Percentiles rank a stretch among this genome's conserved stretches.
phyloP scores from a whole-genome alignment of 1,139 yeast species.

The Saccharomyces pastorianus region DNA sequence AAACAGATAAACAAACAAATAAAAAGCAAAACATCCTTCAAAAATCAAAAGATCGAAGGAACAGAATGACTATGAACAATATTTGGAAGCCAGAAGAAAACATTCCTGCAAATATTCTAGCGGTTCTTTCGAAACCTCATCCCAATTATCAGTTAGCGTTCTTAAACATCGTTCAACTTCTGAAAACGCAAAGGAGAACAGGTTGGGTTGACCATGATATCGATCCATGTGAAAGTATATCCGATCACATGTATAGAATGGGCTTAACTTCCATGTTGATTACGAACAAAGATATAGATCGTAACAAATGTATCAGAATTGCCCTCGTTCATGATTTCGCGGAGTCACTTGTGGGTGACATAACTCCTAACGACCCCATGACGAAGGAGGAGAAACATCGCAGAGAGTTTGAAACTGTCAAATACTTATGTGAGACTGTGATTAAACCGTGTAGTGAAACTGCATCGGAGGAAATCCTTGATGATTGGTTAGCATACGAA shows the following conservation, averaged over 20 bases:
- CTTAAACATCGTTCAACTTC: conserved; percentile 63
- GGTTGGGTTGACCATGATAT: conserved; percentile 88
- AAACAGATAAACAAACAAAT: not conserved
- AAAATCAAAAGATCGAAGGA: not conserved
- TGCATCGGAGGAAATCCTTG: conserved; percentile 61
- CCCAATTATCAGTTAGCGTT: conserved; percentile 57
- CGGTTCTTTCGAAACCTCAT: conserved; percentile 14
- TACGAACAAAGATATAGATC: conserved; percentile 41
- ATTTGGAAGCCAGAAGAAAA: conserved; percentile 30
- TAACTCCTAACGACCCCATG: conserved; percentile 79
- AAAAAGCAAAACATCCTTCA: not conserved
- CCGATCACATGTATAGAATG: conserved; percentile 98
- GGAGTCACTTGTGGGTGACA: conserved; percentile 88
- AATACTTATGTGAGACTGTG: conserved; percentile 50
- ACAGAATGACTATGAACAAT: not conserved
- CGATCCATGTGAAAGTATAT: conserved; percentile 59
- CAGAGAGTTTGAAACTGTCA: conserved; percentile 70
- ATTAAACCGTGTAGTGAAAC: conserved; percentile 54
- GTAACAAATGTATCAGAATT: conserved; percentile 67
- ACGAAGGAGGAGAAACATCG: conserved; percentile 68
- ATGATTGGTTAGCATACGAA: conserved; percentile 88
- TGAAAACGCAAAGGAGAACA: conserved; percentile 80
- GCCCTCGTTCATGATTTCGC: conserved; percentile 93
- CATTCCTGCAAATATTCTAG: conserved; percentile 22
- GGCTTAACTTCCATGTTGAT: conserved; percentile 71